Evolutionary conservation across 2,329 filamentous ascomycete species (phyloP), one percentile per base, ranked within the genome.

Genomic region (Helicocarpus griseus): DNA sequence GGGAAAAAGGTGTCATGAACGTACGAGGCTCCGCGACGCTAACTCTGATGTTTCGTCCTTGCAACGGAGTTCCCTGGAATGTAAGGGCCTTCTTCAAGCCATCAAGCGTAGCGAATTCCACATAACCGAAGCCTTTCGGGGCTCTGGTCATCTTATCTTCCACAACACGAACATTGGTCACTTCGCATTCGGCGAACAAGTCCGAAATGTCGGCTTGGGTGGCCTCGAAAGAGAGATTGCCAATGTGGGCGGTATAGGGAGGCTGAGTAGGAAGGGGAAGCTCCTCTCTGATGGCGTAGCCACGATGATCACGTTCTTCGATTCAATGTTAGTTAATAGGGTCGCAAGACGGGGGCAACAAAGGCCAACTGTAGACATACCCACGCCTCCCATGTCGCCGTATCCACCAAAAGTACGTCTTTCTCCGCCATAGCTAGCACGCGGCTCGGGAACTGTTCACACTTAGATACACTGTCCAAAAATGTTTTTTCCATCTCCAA

Each of bases 61-160:
- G 86, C 69, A 97, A 90, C 53, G 81, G 83, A 55, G 82, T 77
- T 62, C 89, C 87, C 63, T 90, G 90, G 57, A 93, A 79, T 53
- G 83, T 81, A 57, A 98, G 79, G 52, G 93, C 93, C 72, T 89
- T 86, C 77, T 95, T 94, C 64, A 98, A 76, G 54, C 91, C 91
- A 47, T 97, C 91, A 41, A 93, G 74, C 48, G 82, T 85, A 59
- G 78, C 82, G 64, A 98, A 98, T 70, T 98, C 93, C 58, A 95
- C 91, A 69, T 98, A 98, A 56, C 91, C 93, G 64, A 98, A 98
- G 46, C 93, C 93, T 77, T 98, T 98, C 58, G 93, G 93, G 65
- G 90, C 89, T 70, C 86, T 83, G 66, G 93, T 86, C 69, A 95
- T 79, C 66, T 91, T 93, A 72, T 98, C 94, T 75, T 96, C 91